phyloP scores from a whole-genome alignment of 176 grass and related monocot species.

The Otatea glauca region DNA sequence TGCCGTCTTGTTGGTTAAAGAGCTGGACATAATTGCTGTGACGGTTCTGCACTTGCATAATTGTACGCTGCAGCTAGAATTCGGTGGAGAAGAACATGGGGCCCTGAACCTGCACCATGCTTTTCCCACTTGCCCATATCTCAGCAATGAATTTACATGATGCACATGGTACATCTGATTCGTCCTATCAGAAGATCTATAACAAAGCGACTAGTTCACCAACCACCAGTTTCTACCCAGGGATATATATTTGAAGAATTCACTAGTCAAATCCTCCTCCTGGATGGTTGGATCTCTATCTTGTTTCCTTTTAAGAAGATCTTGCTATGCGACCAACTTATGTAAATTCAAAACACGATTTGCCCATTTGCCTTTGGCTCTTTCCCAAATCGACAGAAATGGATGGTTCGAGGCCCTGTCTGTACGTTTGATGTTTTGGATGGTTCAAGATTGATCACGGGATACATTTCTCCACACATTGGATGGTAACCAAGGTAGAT shows the following conservation, averaged over 20 bases:
- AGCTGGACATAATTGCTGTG: constrained; percentile 5
- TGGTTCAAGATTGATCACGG: not conserved
- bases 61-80: constrained; percentile 8
- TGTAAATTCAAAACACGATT: not conserved
- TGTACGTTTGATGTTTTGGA: not conserved
- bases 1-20: constrained; percentile 16
- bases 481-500: no score
- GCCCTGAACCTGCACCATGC: not conserved
- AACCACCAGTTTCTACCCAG: not conserved
- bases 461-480: not conserved
- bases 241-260: constrained; percentile 17
- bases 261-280: constrained; percentile 11
- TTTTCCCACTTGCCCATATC: constrained; percentile 1
- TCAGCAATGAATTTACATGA: constrained; percentile 11
- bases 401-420: not conserved
- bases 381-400: not conserved
- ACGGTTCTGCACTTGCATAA: constrained; percentile 23
- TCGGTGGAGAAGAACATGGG: constrained; percentile 11
- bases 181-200: not conserved
- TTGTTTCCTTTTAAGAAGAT: not conserved
- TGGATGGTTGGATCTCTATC: not conserved
- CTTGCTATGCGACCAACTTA: not conserved
- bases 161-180: not conserved
- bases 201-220: not conserved
- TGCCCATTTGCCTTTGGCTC: not conserved